A percentile compares a stretch with the other conserved stretches of the same genome.
These are phyloP conservation scores for Pilasporangium apinafurcum DNA, from an alignment of 352 stramenopile species.

Conservation along the genomic window DNA sequence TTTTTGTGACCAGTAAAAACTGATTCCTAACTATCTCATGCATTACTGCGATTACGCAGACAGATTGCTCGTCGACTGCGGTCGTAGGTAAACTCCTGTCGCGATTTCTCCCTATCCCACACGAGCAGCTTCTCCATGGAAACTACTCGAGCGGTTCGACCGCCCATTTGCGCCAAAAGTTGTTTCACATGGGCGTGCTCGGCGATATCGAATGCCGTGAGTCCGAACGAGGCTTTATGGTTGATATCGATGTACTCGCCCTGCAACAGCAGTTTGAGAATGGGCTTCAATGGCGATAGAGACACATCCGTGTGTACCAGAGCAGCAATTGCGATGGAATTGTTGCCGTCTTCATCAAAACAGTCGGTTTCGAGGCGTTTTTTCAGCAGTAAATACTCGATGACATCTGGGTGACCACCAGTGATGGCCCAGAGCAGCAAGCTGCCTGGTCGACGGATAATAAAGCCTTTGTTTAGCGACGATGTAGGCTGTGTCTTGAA, in stretches of 20 bases:
- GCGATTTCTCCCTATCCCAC: constrained; percentile 43
- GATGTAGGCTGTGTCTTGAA: not conserved
- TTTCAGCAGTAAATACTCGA: constrained; percentile 42
- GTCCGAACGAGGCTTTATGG: constrained; percentile 64
- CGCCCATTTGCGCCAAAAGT: constrained; percentile 32
- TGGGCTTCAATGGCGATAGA: constrained; percentile 11
- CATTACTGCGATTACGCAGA: constrained; percentile 4
- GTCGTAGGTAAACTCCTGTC: constrained; percentile 39
- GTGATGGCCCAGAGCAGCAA: constrained; percentile 68
- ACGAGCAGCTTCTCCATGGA: constrained; percentile 37
- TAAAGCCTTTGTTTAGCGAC: constrained; percentile 5
- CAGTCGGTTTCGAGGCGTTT: constrained; percentile 42
- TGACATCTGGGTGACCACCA: constrained; percentile 20
- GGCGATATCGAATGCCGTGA: constrained; percentile 51
- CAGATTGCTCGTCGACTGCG: constrained; percentile 19
- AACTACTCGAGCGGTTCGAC: constrained; percentile 29
- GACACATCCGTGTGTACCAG: constrained; percentile 10
- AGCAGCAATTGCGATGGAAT: constrained; percentile 42
- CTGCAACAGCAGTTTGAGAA: constrained; percentile 17
- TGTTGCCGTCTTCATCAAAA: constrained; percentile 74
- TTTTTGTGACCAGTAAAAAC: constrained; percentile 38
- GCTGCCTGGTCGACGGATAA: constrained; percentile 27
- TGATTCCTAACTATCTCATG: constrained; percentile 6
- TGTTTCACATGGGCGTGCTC: constrained; percentile 33
- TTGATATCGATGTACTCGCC: constrained; percentile 44